Base-by-base conservation (phyloP, 1,284 basidiomycete genomes). In the Ustilago curta region DNA sequence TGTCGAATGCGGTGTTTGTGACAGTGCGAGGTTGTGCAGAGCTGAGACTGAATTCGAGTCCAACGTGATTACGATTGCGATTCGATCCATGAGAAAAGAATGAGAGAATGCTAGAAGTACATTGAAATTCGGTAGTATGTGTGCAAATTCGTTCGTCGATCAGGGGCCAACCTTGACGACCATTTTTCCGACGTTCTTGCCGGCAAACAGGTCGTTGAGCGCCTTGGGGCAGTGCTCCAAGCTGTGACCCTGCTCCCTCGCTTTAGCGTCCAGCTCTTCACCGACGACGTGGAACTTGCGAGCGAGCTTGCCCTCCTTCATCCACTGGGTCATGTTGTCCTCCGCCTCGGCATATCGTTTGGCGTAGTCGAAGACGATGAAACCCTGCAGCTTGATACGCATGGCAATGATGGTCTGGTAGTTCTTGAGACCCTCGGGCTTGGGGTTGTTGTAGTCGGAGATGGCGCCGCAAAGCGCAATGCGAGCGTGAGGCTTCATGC, bases 391-490 rank as follows among this genome's bases (percentile, higher is more conserved):
- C 44, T 87, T 91, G 18, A 91, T 92, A 45, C 93, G 89, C 85
- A 91, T 91, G 0, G 89, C 84, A 80, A 96, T 93, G 59, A 96
- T 87, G 70, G 88, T 83, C 45, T 86, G 82, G 70, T 86, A 86
- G 70, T 84, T 85, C 45, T 83, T 82, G 6, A 88, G 69, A 11
- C 86, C 86, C 32, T 83, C 73, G 1, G 82, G 80, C 27, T 78
- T 73, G 19, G 77, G 70, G 50, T 79, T 72, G 68, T 86, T 86
- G 79, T 85, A 85, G 47, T 85, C 84, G 47, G 73, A 67, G 70
- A 97, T 95, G 48, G 92, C 92, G 60, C 91, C 91, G 74, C 91
- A 84, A 21, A 94, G 85, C n/a, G 89, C 90, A 70, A 95, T 89
- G 60, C 93, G 87, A 8, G 93, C 93, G 56, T 89, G 86, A 80